Conservation (phyloP, 305 asterid species). For the Ajuga reptans region DNA sequence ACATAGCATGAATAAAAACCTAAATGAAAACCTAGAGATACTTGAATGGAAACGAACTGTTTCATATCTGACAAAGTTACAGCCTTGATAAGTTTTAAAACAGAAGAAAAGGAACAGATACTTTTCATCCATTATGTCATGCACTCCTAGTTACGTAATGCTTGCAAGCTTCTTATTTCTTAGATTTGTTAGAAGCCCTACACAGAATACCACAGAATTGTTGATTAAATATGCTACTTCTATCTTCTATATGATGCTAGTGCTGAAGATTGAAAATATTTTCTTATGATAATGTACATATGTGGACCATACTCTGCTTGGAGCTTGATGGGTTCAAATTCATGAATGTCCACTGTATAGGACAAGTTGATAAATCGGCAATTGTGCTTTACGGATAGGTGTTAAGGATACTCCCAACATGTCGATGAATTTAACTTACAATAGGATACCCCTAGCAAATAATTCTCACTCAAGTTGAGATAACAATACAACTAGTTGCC, state of each 20-base stretch:
- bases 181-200: too few relatives aligned
- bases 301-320: too few relatives aligned
- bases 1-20: not conserved
- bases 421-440: not conserved
- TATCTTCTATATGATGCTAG: too few relatives aligned
- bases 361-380: too few relatives aligned
- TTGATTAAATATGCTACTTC: too few relatives aligned
- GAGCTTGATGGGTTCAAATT: too few relatives aligned
- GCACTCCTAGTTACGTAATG: not conserved
- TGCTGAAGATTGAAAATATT: too few relatives aligned
- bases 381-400: not conserved
- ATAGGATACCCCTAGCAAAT: not conserved
- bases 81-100: not conserved
- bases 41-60: not conserved
- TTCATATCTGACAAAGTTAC: not conserved
- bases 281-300: too few relatives aligned
- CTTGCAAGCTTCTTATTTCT: too few relatives aligned
- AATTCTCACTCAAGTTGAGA: constrained; percentile 7
- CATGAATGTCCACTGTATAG: too few relatives aligned
- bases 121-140: not conserved
- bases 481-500: not conserved
- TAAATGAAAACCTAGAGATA: constrained; percentile 3
- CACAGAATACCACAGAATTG: too few relatives aligned
- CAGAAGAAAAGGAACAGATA: not conserved
- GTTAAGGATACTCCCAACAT: not conserved